These are phyloP conservation scores for Trichoderma breve DNA, from an alignment of 2,329 filamentous ascomycete species.

Conservation along the genomic window DNA sequence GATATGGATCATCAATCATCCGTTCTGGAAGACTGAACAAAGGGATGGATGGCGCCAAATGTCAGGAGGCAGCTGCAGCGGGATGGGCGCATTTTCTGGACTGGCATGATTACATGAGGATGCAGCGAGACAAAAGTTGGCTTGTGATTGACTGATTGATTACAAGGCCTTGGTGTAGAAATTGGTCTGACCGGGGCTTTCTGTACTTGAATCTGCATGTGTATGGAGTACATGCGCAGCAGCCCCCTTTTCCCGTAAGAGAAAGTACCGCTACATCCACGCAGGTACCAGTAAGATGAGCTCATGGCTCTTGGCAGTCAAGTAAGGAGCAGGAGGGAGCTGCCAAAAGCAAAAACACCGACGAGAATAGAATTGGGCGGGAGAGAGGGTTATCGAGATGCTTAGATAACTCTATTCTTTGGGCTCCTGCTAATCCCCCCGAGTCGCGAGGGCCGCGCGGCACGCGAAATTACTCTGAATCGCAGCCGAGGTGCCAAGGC, in stretches of 20 bases:
- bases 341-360: neutral
- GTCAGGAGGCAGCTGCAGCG: neutral
- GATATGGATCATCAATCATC: slow-evolving; percentile 16
- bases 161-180: neutral
- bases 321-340: neutral
- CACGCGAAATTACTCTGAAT: slow-evolving; percentile 16
- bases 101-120: neutral
- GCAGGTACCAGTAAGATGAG: neutral
- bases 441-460: neutral
- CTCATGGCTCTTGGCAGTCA: neutral
- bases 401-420: slow-evolving; percentile 5
- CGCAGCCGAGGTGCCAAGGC: slow-evolving; percentile 17
- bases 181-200: neutral
- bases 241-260: neutral
- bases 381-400: slow-evolving; percentile 1
- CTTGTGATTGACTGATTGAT: neutral
- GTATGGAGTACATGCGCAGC: neutral
- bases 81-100: slow-evolving; percentile 9
- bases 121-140: neutral
- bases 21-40: neutral
- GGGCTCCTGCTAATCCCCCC: neutral
- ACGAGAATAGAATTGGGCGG: neutral
- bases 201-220: neutral
- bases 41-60: neutral
- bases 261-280: neutral